phyloP scores from a whole-genome alignment of 768 basidiomycete species.

The Termitomyces sp. region DNA sequence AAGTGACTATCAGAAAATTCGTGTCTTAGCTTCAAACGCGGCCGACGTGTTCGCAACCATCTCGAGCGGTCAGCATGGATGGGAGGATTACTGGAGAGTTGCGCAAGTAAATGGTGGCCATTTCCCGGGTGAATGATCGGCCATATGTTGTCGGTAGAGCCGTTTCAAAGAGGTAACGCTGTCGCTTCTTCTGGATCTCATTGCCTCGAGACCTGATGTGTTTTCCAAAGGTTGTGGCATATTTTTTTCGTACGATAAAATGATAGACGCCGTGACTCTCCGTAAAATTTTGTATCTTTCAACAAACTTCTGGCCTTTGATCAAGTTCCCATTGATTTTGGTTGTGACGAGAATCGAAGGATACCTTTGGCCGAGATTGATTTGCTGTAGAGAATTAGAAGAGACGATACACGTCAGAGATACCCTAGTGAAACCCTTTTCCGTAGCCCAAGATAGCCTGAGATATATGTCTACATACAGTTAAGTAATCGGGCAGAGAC shows the following conservation, averaged over 20 bases:
- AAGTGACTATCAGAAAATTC: constrained; percentile 6
- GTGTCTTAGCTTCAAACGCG: constrained; percentile 11
- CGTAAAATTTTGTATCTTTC: background rate
- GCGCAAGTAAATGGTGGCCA: constrained; percentile 13
- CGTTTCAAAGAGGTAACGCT: background rate
- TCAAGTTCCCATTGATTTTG: background rate
- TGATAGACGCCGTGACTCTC: background rate
- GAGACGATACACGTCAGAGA: background rate
- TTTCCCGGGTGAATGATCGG: constrained; percentile 13
- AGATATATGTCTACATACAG: background rate
- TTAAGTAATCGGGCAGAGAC: background rate
- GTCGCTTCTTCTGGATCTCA: too few relatives aligned
- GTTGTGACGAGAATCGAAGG: background rate
- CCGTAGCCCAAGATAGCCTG: background rate
- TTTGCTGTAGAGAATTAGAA: background rate
- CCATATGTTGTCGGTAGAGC: background rate
- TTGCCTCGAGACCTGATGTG: background rate
- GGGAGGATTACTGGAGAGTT: constrained; percentile 15
- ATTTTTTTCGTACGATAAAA: background rate
- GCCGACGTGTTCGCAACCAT: constrained; percentile 10
- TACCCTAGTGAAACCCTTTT: background rate
- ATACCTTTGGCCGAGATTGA: background rate
- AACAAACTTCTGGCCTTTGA: background rate
- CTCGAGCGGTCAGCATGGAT: constrained; percentile 9
- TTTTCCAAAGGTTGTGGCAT: background rate